Percentiles rank a stretch among this genome's conserved stretches.
Evolutionary conservation across 2,329 filamentous ascomycete genomes (phyloP).

Genomic region (Epichloe scottii): DNA sequence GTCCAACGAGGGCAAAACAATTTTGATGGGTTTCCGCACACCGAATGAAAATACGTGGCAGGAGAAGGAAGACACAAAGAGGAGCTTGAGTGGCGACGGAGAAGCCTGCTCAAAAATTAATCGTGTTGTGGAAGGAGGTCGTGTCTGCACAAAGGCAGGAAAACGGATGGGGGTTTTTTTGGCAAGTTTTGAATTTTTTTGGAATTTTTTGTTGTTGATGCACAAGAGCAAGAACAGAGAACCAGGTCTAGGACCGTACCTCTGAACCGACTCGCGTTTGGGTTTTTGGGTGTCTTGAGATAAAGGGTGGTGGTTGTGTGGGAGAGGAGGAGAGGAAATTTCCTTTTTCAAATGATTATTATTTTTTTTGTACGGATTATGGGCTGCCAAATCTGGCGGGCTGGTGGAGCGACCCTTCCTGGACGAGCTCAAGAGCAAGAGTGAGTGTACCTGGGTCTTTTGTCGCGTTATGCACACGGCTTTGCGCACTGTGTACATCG

Average conservation of each 20-base stretch:
- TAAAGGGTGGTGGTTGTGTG: constrained; percentile 36
- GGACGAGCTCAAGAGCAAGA: not conserved
- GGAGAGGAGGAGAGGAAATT: constrained; percentile 29
- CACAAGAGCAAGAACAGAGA: constrained; percentile 48
- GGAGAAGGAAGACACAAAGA: constrained; percentile 1
- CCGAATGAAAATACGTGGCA: constrained; percentile 1
- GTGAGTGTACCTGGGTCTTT: not conserved
- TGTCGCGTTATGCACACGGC: no score
- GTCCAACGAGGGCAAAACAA: not conserved
- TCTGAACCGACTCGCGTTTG: constrained; percentile 37
- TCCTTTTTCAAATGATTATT: constrained; percentile 19
- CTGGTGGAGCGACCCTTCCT: constrained; percentile 12
- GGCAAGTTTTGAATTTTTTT: constrained; percentile 48
- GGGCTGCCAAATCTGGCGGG: constrained; percentile 6
- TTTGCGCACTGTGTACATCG: not conserved
- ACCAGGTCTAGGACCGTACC: constrained; percentile 46
- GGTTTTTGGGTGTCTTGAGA: constrained; percentile 29
- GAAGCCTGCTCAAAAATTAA: constrained; percentile 7
- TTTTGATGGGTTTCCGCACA: not conserved
- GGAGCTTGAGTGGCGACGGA: constrained; percentile 5
- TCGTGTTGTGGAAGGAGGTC: constrained; percentile 10
- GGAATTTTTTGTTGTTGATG: constrained; percentile 36
- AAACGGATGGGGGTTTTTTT: constrained; percentile 42
- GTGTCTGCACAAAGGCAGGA: constrained; percentile 18
- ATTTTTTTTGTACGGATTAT: constrained; percentile 21